Evolutionary conservation across 805 yeast species (phyloP).

Genomic region (Yarrowia porcina): DNA sequence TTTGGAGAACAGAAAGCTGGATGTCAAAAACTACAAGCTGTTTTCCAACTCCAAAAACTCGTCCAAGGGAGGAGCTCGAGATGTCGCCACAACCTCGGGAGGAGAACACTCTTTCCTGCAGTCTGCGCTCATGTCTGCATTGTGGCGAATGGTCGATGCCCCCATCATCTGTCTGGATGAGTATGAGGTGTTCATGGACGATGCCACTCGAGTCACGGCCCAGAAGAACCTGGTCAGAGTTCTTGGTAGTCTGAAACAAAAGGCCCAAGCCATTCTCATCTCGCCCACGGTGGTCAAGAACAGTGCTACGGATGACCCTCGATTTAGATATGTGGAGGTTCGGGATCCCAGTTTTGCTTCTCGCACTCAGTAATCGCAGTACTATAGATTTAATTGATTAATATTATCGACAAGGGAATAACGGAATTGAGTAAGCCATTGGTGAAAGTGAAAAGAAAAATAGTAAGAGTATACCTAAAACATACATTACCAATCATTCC

Average conservation of each 20-base stretch:
- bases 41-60: background rate
- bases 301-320: background rate
- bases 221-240: background rate
- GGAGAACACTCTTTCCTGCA: slow-evolving; percentile 97
- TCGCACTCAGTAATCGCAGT: background rate
- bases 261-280: slow-evolving; percentile 11
- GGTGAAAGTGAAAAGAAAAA: too few species aligned
- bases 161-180: slow-evolving; percentile 89
- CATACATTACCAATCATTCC: too few species aligned
- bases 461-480: too few species aligned
- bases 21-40: slow-evolving; percentile 30
- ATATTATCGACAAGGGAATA: too few species aligned
- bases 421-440: too few species aligned
- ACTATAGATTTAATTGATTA: background rate
- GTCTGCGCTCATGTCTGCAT: slow-evolving; percentile 76
- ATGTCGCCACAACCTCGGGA: slow-evolving; percentile 84
- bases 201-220: slow-evolving; percentile 10
- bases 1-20: slow-evolving; percentile 38
- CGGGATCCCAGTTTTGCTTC: background rate
- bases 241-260: background rate
- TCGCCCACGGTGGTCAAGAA: slow-evolving; percentile 17
- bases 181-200: slow-evolving; percentile 93
- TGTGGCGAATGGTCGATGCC: slow-evolving; percentile 91
- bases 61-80: slow-evolving; percentile 42
- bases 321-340: slow-evolving; percentile 10